Evolutionary conservation across 768 basidiomycete species (phyloP), one percentile per base, ranked within the genome.

Genomic region (Pulveroboletus frians): DNA sequence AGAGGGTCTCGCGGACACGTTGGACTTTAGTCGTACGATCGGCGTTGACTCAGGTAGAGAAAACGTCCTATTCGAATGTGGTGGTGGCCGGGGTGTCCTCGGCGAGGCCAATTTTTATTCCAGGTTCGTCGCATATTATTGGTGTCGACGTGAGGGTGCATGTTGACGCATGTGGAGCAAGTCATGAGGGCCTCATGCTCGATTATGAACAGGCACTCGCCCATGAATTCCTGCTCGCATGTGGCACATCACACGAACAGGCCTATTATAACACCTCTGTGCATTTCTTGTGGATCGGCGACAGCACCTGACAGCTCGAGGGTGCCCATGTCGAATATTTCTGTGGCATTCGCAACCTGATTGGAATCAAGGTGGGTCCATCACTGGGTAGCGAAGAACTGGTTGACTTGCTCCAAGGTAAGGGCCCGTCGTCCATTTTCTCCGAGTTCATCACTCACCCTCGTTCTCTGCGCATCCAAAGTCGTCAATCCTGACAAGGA

Each of bases 271-370:
- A 97, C 64, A 88, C 89, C 14, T 90, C 91, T 3, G 89, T 92
- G 8, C 93, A 94, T 66, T 95, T 96, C 70, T 68, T 97, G 43
- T 99, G 95, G 95, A 90, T 99, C 46, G 95, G 95, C 0, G 96
- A 99, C 69, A 81, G 95, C 44, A 99, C 95, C 5, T 74, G 95
- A 35, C 91, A 95, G 68, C 73, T 98, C 0, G 79, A 82, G 39
- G 92, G 93, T 7, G 96, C 93, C 4, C 96, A 99, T 64, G 84
- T 97, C 29, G 95, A 98, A 71, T 93, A 93, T 67, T 94, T 94
- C 71, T 75, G 89, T 48, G 92, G 92, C 7, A 86, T 96, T 46
- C 75, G 90, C 42, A 95, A 96, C 64, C 92, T 92, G 2, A 90
- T 96, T 51, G 96, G 96, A 2, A 80, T 97, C 72, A 99, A 99